Evolutionary conservation across 2,329 filamentous ascomycete species (phyloP), one percentile per base, ranked within the genome.

Genomic region (Dryadomyces quercivorus): DNA sequence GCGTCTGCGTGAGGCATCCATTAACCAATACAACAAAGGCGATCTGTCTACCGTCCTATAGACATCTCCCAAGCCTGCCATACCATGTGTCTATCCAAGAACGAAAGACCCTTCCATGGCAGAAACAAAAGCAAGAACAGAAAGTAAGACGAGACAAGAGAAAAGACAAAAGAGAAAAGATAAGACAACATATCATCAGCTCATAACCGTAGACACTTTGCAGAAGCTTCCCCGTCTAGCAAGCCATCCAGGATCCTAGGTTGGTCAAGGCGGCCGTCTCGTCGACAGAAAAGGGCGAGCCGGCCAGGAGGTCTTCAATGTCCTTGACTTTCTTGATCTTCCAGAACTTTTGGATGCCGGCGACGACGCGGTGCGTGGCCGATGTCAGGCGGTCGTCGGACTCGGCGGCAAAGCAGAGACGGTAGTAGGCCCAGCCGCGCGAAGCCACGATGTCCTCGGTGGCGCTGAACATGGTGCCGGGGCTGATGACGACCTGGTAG

Each of bases 371-470:
- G 63, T 78, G 70, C 7, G 80, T 82, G 58, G 82, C 80, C 5
- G 69, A 68, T 22, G 75, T 77, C 5, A 95, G 72, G 44, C 85
- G 79, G 43, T 85, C 82, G 54, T 85, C 84, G n/a, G 79, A 74
- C 68, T 90, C 85, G 1, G 90, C 88, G 1, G 88, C 89, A 69
- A 95, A 96, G 69, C 88, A 95, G 40, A 96, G 64, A 15, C 91
- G 74, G 66, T 83, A 82, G 65, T 84, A 92, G 60, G 78, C 77
- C 81, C 85, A 91, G 2, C 81, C 85, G 45, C 78, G 72, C 55
- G 74, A 69, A 5, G 73, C 69, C 16, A 67, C 64, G 42, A 91
- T 78, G 59, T 82, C 72, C 0, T 77, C 69, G 0, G 78, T 85
- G 1, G 88, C 79, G 50, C 79, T 78, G 67, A 95, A 95, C 67